Evolutionary conservation across 2,329 filamentous ascomycete genomes (phyloP).

Genomic region (Aspergillus sp.): DNA sequence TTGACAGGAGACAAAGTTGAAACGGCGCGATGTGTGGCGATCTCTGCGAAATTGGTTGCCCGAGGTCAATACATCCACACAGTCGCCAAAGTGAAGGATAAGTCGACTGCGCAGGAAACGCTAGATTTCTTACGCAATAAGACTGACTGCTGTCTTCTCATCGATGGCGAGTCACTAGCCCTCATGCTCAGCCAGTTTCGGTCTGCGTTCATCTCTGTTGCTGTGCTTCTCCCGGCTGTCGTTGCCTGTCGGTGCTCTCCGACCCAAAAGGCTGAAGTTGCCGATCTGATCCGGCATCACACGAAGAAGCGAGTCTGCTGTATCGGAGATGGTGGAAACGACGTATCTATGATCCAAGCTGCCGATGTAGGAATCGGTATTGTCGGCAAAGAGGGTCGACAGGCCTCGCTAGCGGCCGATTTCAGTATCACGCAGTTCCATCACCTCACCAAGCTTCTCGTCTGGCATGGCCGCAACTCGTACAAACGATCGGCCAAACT

Average conservation of each 20-base stretch:
- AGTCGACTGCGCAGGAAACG: constrained; percentile 81
- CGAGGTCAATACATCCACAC: constrained; percentile 96
- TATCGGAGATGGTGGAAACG: constrained; percentile 96
- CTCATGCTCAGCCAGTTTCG: constrained; percentile 82
- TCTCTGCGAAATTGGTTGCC: constrained; percentile 90
- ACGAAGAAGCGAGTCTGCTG: constrained; percentile 96
- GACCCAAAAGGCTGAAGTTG: constrained; percentile 94
- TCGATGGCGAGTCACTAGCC: constrained; percentile 87
- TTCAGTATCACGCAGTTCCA: constrained; percentile 96
- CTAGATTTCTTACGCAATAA: constrained; percentile 87
- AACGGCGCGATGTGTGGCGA: constrained; percentile 92
- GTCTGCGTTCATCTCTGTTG: constrained; percentile 80
- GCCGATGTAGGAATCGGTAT: constrained; percentile 98
- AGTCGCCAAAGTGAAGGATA: constrained; percentile 78
- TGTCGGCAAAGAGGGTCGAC: constrained; percentile 93
- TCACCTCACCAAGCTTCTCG: constrained; percentile 92
- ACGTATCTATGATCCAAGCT: constrained; percentile 98
- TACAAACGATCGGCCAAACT: constrained; percentile 96
- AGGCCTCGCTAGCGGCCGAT: constrained; percentile 91
- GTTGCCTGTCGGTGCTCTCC: constrained; percentile 96
- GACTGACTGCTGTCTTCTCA: constrained; percentile 80
- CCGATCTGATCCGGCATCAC: constrained; percentile 81
- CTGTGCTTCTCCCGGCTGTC: constrained; percentile 84
- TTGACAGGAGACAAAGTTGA: constrained; percentile 98
- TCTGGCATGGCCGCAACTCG: constrained; percentile 97